Evolutionary conservation across 805 yeast genomes (phyloP).

Genomic region (Wickerhamiella nectarea): DNA sequence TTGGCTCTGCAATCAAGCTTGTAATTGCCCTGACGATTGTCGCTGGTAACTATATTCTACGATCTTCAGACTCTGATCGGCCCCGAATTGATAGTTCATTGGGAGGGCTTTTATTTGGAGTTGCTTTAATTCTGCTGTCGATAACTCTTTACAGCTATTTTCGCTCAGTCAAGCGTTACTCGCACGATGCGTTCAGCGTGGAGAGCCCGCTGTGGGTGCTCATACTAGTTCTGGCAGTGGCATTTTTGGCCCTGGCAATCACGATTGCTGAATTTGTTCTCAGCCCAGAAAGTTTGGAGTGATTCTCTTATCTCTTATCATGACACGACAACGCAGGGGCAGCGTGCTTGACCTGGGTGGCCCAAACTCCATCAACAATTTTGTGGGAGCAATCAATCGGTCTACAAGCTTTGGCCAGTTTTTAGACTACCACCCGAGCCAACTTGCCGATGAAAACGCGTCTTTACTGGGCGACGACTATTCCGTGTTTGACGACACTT

Average conservation of each 20-base stretch:
- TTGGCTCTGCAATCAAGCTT: constrained; percentile 3
- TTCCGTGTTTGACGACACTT: neutral
- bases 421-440: constrained; percentile 2
- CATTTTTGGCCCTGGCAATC: neutral
- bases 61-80: neutral
- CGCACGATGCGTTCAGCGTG: neutral
- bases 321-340: constrained; percentile 2
- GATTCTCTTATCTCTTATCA: neutral
- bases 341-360: constrained; percentile 8
- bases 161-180: neutral
- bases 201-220: neutral
- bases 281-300: neutral
- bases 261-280: neutral
- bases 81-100: neutral
- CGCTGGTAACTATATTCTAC: neutral
- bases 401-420: constrained; percentile 22
- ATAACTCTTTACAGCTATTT: neutral
- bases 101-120: neutral
- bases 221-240: neutral
- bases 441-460: neutral
- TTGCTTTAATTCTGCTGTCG: neutral
- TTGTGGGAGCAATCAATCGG: neutral
- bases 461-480: neutral
- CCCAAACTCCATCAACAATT: constrained; percentile 7
- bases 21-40: constrained; percentile 4